These are phyloP conservation scores for Colletotrichum aenigma DNA, from an alignment of 2,329 filamentous ascomycete genomes.

Conservation along the genomic window DNA sequence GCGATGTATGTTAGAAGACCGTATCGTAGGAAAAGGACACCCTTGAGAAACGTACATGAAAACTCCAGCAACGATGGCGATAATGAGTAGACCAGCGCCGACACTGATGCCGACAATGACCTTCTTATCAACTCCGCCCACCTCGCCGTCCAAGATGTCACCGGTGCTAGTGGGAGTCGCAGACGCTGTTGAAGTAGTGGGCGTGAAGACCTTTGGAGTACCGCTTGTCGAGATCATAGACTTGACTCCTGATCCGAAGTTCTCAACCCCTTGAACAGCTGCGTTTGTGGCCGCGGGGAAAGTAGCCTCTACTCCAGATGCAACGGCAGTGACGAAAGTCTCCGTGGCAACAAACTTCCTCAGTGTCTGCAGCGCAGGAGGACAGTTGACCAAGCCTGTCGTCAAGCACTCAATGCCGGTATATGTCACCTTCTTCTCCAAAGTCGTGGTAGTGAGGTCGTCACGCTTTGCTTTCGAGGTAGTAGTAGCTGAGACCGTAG, in stretches of 20 bases:
- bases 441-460: conserved; percentile 40
- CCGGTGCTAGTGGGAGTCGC: background rate
- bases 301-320: conserved; percentile 37
- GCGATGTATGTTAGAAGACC: background rate
- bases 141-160: conserved; percentile 26
- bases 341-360: conserved; percentile 38
- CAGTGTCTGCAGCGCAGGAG: conserved; percentile 52
- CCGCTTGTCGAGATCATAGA: conserved; percentile 1
- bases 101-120: conserved; percentile 54
- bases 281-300: conserved; percentile 31
- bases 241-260: background rate
- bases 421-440: conserved; percentile 33
- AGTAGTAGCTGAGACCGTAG: conserved; percentile 25
- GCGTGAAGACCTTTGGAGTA: background rate
- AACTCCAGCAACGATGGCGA: conserved; percentile 33
- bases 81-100: conserved; percentile 45
- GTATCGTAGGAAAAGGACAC: background rate
- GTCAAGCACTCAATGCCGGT: conserved; percentile 49
- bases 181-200: background rate
- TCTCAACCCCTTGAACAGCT: background rate
- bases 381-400: conserved; percentile 50
- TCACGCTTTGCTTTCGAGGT: conserved; percentile 17
- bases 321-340: conserved; percentile 44
- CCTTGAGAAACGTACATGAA: background rate
- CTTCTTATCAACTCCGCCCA: conserved; percentile 42